A percentile compares a stretch with the other conserved stretches of the same genome.
These are phyloP conservation scores for Venturia effusa DNA, from an alignment of 2,329 filamentous ascomycete genomes.

Conservation along the genomic window DNA sequence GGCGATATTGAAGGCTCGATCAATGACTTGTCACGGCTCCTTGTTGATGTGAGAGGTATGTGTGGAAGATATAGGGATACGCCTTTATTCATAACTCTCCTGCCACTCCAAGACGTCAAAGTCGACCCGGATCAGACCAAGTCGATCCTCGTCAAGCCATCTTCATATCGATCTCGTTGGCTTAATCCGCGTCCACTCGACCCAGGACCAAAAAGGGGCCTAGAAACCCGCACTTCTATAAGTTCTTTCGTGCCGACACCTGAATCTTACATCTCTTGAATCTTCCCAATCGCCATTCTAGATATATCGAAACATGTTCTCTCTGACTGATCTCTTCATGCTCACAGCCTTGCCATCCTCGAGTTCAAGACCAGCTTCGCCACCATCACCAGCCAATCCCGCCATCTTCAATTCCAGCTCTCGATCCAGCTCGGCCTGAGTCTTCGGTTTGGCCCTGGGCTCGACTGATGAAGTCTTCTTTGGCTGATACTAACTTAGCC, in stretches of 20 bases:
- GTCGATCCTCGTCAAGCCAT: too few relatives aligned
- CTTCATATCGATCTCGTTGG: too few relatives aligned
- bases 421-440: constrained; percentile 52
- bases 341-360: constrained; percentile 62
- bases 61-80: too few relatives aligned
- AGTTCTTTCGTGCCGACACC: not conserved
- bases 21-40: too few relatives aligned
- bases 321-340: constrained; percentile 63
- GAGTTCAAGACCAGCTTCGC: constrained; percentile 60
- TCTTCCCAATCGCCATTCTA: constrained; percentile 17
- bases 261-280: not conserved
- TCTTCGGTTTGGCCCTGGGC: constrained; percentile 32
- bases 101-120: too few relatives aligned
- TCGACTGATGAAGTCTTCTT: not conserved
- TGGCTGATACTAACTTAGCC: not conserved
- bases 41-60: too few relatives aligned
- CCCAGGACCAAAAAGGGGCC: too few relatives aligned
- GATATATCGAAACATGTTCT: constrained; percentile 70
- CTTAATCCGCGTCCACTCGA: too few relatives aligned
- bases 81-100: too few relatives aligned
- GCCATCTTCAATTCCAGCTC: constrained; percentile 57
- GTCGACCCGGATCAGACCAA: too few relatives aligned
- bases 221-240: not conserved
- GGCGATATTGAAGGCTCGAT: too few relatives aligned
- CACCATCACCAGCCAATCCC: constrained; percentile 57